Base-by-base conservation (phyloP, 805 yeast genomes). In the Phaffomyces thermotolerans region DNA sequence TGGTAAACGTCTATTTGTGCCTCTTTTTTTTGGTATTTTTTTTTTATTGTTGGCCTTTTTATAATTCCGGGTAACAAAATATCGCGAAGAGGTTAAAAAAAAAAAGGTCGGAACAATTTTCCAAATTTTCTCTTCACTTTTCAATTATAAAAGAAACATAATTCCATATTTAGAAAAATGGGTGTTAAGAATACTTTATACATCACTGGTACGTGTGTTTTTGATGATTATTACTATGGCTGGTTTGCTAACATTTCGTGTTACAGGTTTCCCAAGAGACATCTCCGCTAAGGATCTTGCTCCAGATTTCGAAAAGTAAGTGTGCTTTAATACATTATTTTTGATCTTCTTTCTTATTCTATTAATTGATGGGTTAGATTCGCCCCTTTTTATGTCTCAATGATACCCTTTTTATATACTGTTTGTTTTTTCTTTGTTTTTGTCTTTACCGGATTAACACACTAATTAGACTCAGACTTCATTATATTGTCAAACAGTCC, bases 251-350 rank as follows among this genome's bases (percentile, higher is more conserved):
- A 20, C 30, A 4, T n/a, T 22, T n/a, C 6, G 29, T 10, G 6
- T 12, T 29, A 12, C 31, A 62, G 82, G 66, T 14, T 78, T 79
- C 58, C 58, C 66, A 37, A 71, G 67, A 43, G 80, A 72, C 24
- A 64, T 75, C 42, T 68, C 69, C 54, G 84, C 84, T 14, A 72
- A 71, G 40, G 78, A 73, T 42, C 64, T 79, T 51, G 83, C 84
- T 20, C 74, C 76, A 17, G 74, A 72, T 37, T 78, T 79, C 52
- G 84, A 79, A 59, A 68, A 67, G 79, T 79, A 70, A 60, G 81
- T 76, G 57, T 31, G 3, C 15, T 9, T 6, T 13, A 17, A 10
- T 33, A n/a, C n/a, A 18, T 51, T 4, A 4, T 6, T 42, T 32
- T 44, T 36, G 31, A 25, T 31, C 20, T 36, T 32, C 36, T 44